Evolutionary conservation across 352 stramenopile genomes (phyloP).

Genomic region (Pythium chondricola): DNA sequence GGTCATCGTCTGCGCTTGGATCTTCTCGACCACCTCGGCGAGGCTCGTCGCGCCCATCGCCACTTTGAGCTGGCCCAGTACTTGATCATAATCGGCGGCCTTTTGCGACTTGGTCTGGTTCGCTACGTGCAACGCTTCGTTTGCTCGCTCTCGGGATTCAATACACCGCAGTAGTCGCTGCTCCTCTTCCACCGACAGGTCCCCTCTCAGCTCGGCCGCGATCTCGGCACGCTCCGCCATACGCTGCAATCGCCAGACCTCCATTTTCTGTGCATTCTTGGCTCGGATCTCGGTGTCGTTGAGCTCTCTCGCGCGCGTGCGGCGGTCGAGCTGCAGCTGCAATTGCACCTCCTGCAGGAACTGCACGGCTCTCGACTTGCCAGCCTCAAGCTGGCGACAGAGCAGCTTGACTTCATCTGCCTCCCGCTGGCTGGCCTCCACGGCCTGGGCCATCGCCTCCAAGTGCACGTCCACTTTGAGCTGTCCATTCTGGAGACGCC

Average conservation of each 20-base stretch:
- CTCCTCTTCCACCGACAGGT: constrained; percentile 66
- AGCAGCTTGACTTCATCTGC: constrained; percentile 68
- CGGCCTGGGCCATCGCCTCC: constrained; percentile 52
- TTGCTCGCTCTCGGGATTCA: constrained; percentile 57
- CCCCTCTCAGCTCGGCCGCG: constrained; percentile 63
- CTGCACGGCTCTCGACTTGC: constrained; percentile 62
- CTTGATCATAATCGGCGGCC: constrained; percentile 58
- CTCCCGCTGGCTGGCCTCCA: constrained; percentile 60
- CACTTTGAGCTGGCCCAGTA: constrained; percentile 59
- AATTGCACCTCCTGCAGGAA: constrained; percentile 78
- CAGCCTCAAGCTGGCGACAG: constrained; percentile 71
- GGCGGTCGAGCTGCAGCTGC: constrained; percentile 63
- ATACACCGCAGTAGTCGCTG: constrained; percentile 44
- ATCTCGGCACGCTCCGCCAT: constrained; percentile 71
- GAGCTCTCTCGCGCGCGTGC: constrained; percentile 54
- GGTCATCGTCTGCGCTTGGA: constrained; percentile 48
- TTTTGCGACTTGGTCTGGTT: constrained; percentile 68
- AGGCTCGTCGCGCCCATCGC: constrained; percentile 48
- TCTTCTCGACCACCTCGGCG: constrained; percentile 65
- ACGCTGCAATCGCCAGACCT: constrained; percentile 62
- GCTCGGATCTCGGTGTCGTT: constrained; percentile 71
- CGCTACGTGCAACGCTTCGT: constrained; percentile 51
- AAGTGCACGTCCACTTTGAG: constrained; percentile 66
- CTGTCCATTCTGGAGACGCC: constrained; percentile 66
- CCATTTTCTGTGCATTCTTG: constrained; percentile 79